A percentile compares a stretch with the other conserved stretches of the same genome.
These are phyloP conservation scores for Strigomonas culicis DNA, from an alignment of 208 protist genomes.

Conservation along the genomic window DNA sequence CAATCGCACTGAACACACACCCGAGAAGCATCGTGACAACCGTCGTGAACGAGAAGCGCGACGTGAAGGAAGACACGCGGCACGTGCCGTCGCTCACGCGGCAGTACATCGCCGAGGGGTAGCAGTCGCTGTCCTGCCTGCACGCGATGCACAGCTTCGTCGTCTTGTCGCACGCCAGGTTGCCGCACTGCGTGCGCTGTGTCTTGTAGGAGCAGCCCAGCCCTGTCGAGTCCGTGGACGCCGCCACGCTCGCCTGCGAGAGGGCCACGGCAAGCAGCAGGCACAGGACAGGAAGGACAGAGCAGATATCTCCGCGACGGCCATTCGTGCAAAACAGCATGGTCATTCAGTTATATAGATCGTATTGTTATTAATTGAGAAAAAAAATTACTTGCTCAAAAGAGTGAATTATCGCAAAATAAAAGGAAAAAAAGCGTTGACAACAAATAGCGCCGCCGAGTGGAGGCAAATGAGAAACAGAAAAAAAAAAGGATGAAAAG, in stretches of 20 bases:
- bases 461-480: background rate
- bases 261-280: background rate
- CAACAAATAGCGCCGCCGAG: background rate
- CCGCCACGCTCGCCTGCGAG: background rate
- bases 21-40: constrained; percentile 45
- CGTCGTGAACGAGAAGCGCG: constrained; percentile 23
- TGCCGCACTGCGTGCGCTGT: constrained; percentile 65
- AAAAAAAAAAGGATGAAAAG: background rate
- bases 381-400: too few relatives aligned
- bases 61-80: constrained; percentile 30
- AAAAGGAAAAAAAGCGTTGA: background rate
- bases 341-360: too few relatives aligned
- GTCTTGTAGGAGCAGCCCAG: constrained; percentile 34
- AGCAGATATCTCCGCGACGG: background rate
- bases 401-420: background rate
- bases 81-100: constrained; percentile 16
- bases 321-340: background rate
- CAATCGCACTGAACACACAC: constrained; percentile 59
- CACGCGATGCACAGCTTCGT: constrained; percentile 45
- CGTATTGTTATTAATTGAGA: too few relatives aligned
- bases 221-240: background rate
- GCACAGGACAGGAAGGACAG: background rate
- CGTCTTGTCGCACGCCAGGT: constrained; percentile 41
- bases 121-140: constrained; percentile 47
- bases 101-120: constrained; percentile 55